Conservation (phyloP, 2,329 filamentous ascomycete genomes). For the Aspergillus hortae region DNA sequence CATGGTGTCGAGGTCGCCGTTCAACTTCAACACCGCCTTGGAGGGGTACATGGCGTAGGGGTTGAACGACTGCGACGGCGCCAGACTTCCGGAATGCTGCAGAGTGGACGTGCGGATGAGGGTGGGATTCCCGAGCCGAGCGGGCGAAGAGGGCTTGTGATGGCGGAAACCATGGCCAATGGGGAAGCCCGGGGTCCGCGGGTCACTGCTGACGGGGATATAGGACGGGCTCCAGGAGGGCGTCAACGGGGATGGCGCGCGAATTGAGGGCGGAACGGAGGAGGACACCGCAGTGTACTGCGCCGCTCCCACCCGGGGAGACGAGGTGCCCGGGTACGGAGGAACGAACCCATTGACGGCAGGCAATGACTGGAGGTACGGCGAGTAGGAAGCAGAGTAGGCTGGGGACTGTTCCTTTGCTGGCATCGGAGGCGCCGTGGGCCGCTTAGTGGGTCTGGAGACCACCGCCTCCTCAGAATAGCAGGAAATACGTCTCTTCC, state of each 20-base stretch:
- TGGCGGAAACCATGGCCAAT: slow-evolving; percentile 34
- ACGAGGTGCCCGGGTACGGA: slow-evolving; percentile 34
- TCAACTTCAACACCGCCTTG: slow-evolving; percentile 81
- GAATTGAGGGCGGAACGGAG: slow-evolving; percentile 42
- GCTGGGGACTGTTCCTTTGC: slow-evolving; percentile 49
- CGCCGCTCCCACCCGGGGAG: slow-evolving; percentile 39
- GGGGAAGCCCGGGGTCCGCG: slow-evolving; percentile 42
- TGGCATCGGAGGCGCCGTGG: slow-evolving; percentile 45
- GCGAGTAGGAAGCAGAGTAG: slow-evolving; percentile 50
- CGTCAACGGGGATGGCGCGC: slow-evolving; percentile 48
- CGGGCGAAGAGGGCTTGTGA: slow-evolving; percentile 45
- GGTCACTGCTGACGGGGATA: slow-evolving; percentile 42
- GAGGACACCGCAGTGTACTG: slow-evolving; percentile 41
- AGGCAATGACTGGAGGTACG: slow-evolving; percentile 49
- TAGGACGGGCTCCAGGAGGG: slow-evolving; percentile 49
- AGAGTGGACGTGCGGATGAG: slow-evolving; percentile 67
- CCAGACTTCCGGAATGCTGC: slow-evolving; percentile 49
- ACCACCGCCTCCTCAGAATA: slow-evolving; percentile 46
- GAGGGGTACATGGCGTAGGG: slow-evolving; percentile 76
- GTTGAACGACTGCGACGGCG: slow-evolving; percentile 61
- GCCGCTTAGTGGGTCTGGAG: slow-evolving; percentile 46
- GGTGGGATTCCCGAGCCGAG: slow-evolving; percentile 51
- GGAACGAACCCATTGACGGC: slow-evolving; percentile 38
- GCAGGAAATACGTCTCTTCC: slow-evolving; percentile 56
- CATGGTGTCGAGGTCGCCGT: slow-evolving; percentile 83